Evolutionary conservation across 768 basidiomycete species (phyloP).

Genomic region (Lentinula lateritia): DNA sequence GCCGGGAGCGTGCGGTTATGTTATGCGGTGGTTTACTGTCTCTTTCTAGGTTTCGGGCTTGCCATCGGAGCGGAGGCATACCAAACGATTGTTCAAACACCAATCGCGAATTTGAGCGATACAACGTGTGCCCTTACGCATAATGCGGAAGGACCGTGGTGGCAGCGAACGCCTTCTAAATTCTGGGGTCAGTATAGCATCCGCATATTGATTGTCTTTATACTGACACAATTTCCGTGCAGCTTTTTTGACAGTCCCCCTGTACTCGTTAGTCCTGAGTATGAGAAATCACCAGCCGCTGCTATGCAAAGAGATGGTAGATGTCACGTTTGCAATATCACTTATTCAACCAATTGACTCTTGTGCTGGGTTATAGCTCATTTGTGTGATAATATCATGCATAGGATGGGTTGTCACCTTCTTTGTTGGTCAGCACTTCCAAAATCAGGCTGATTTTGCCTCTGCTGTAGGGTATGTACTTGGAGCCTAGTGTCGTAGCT

Average conservation of each 20-base stretch:
- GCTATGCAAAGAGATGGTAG: conserved; percentile 50
- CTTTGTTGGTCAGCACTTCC: conserved; percentile 56
- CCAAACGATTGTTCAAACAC: conserved; percentile 42
- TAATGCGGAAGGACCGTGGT: conserved; percentile 60
- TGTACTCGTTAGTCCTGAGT: conserved; percentile 62
- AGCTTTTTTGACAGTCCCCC: conserved; percentile 70
- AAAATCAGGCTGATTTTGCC: conserved; percentile 67
- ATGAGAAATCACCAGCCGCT: conserved; percentile 60
- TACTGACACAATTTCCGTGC: neutral
- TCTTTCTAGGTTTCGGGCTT: conserved; percentile 76
- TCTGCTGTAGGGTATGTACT: conserved; percentile 61
- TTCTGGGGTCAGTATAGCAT: conserved; percentile 54
- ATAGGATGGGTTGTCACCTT: conserved; percentile 79
- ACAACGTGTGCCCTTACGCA: conserved; percentile 58
- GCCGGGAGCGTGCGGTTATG: conserved; percentile 81
- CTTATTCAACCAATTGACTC: neutral
- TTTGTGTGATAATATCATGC: conserved; percentile 58
- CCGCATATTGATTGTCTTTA: neutral
- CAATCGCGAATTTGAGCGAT: conserved; percentile 49
- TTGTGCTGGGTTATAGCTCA: conserved; percentile 20
- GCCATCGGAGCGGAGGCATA: conserved; percentile 74
- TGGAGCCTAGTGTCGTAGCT: neutral
- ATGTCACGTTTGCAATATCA: conserved; percentile 10
- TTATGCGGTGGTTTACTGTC: conserved; percentile 75
- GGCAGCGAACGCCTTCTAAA: conserved; percentile 60